These are phyloP conservation scores for Elasticomyces elasticus DNA, from an alignment of 495 filamentous ascomycete genomes.

Conservation along the genomic window DNA sequence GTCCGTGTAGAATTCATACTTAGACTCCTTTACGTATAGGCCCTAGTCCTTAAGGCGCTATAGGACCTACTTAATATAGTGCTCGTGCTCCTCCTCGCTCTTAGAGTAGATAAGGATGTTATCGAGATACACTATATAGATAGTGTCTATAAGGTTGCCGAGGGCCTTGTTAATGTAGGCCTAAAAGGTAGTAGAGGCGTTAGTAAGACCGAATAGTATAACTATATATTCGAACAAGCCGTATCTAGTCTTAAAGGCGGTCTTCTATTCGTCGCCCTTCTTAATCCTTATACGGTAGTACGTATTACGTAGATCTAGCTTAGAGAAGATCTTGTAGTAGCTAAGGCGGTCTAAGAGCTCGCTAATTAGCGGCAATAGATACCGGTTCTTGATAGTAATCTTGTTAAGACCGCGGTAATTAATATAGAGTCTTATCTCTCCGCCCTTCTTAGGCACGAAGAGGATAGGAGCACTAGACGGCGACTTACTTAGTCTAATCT, in stretches of 20 bases:
- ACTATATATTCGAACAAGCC: slow-evolving; percentile 21
- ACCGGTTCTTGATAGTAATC: slow-evolving; percentile 21
- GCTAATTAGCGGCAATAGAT: slow-evolving; percentile 18
- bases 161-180: slow-evolving; percentile 18
- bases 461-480: slow-evolving; percentile 19
- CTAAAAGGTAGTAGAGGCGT: slow-evolving; percentile 23
- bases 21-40: slow-evolving; percentile 9
- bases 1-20: slow-evolving; percentile 10
- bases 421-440: slow-evolving; percentile 16
- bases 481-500: slow-evolving; percentile 1
- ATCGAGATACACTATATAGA: slow-evolving; percentile 20
- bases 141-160: slow-evolving; percentile 6
- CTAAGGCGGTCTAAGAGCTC: slow-evolving; percentile 9
- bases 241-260: slow-evolving; percentile 22
- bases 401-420: slow-evolving; percentile 22
- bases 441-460: slow-evolving; percentile 24
- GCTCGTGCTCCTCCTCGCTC: slow-evolving; percentile 4
- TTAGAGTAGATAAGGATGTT: slow-evolving; percentile 22
- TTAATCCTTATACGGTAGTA: slow-evolving; percentile 19
- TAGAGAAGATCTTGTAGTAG: background rate
- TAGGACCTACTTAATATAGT: slow-evolving; percentile 7
- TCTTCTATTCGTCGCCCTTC: slow-evolving; percentile 22
- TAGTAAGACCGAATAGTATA: slow-evolving; percentile 23
- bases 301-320: slow-evolving; percentile 13
- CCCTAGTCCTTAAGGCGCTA: background rate